Evolutionary conservation across 129 eudicot species (phyloP), one percentile per base, ranked within the genome.

Genomic region (Flaveria ramosissima): DNA sequence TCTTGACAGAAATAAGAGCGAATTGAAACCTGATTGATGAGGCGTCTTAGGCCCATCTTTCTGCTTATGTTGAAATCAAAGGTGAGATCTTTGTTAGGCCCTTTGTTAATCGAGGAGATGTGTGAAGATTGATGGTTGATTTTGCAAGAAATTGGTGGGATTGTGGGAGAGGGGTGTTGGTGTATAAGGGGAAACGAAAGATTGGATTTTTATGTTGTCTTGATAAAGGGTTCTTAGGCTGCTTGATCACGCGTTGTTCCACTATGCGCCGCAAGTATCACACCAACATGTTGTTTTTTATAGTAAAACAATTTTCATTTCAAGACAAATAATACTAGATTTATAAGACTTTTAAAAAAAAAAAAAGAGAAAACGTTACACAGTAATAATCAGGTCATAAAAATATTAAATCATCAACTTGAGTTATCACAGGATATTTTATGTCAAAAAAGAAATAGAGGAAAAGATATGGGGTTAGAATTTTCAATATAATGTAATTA

Each of bases 11-110:
- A 72, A 63, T 13, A 61, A 3, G 36, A 39, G 23, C n/a, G 62
- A 63, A 21, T 16, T 5, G 21, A 53, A 61, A 80, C 83, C 83
- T 80, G 83, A 14, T 71, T 65, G 66, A 80, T 74, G 75, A 80
- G 83, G 74, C 79, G 79, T 73, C 66, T 80, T 65, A 80, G 79
- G 74, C 61, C 83, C 83, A 80, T 80, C 19, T 12, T 79, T 48
- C 17, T 43, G n/a, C 73, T 64, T 27, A 3, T 11, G 15, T 78
- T 55, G 9, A 59, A 78, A 78, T 61, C 15, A 71, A 60, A 80
- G 74, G 32, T 65, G 50, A 65, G 79, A 73, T 73, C 75, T 65
- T 73, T 56, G 59, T 78, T 63, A 8, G 42, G 12, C 70, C 70
- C 59, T 74, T 74, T 63, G 26, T 63, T 72, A 36, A 51, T 65